Evolutionary conservation across 2,329 filamentous ascomycete species (phyloP).

Genomic region (Xylaria multiplex): DNA sequence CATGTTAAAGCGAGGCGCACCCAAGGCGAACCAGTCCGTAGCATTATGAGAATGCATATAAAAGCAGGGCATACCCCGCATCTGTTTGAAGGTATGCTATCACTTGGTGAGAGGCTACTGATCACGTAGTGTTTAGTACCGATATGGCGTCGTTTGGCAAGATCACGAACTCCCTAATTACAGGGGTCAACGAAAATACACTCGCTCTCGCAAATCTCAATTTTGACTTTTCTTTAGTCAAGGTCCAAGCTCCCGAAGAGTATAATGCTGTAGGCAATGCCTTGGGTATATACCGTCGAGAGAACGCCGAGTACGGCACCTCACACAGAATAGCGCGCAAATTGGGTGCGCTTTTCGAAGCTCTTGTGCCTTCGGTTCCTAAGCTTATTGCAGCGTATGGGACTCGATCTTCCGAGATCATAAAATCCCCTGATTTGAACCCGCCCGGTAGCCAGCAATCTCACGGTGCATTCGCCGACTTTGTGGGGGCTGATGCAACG

Average conservation of each 20-base stretch:
- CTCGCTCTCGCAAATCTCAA: not conserved
- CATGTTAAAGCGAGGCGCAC: too few relatives aligned
- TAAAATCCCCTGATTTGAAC: constrained; percentile 1
- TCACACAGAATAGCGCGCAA: constrained; percentile 22
- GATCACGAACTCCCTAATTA: not conserved
- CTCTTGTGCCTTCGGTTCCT: constrained; percentile 5
- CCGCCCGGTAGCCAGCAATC: constrained; percentile 7
- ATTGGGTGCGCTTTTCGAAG: constrained; percentile 21
- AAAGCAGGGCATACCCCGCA: too few relatives aligned
- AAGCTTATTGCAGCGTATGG: constrained; percentile 22
- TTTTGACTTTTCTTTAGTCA: not conserved
- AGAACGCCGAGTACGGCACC: constrained; percentile 23
- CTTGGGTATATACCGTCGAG: not conserved
- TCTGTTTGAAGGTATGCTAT: too few relatives aligned
- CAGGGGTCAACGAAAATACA: not conserved
- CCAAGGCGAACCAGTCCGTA: too few relatives aligned
- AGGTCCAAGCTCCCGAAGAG: not conserved
- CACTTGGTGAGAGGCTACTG: too few relatives aligned
- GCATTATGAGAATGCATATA: too few relatives aligned
- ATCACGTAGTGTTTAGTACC: too few relatives aligned
- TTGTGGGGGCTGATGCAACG: constrained; percentile 40
- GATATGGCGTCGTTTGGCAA: not conserved
- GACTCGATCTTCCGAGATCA: not conserved
- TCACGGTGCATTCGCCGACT: constrained; percentile 17
- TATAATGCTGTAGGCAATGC: not conserved